phyloP scores from a whole-genome alignment of 495 filamentous ascomycete species.

The Daldinia childiae region DNA sequence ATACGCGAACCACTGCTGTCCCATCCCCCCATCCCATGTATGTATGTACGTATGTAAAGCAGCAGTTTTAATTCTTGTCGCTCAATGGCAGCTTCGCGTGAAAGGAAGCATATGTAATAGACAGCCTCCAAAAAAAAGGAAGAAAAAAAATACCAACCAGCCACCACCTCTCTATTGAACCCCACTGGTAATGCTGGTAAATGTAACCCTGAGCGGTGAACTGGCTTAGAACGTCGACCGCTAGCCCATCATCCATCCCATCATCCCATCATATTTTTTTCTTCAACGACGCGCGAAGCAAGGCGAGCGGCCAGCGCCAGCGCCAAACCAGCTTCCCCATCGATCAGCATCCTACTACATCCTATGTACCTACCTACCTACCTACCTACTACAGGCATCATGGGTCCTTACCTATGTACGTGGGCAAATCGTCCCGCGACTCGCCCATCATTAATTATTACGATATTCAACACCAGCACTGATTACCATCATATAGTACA shows the following conservation, averaged over 20 bases:
- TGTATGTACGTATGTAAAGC: background rate
- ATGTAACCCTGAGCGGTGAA: constrained; percentile 35
- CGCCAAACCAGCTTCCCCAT: constrained; percentile 29
- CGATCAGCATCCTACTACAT: constrained; percentile 28
- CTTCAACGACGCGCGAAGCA: constrained; percentile 26
- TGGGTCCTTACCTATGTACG: background rate
- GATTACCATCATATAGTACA: background rate
- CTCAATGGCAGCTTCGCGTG: background rate
- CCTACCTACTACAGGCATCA: constrained; percentile 33
- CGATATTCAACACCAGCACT: background rate
- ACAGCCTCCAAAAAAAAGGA: background rate
- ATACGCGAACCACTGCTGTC: background rate
- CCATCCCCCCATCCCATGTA: background rate
- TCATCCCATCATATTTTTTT: constrained; percentile 14
- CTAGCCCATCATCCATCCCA: constrained; percentile 24
- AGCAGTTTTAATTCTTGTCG: background rate
- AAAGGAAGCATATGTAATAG: background rate
- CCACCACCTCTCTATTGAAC: constrained; percentile 2
- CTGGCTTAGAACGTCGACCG: constrained; percentile 30
- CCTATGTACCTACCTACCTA: constrained; percentile 26
- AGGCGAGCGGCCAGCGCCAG: constrained; percentile 15
- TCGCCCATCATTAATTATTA: constrained; percentile 12
- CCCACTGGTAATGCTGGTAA: constrained; percentile 27
- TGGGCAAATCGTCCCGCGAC: constrained; percentile 6
- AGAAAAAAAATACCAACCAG: background rate